phyloP scores from a whole-genome alignment of 257 asterid species.

The Plantago major region DNA sequence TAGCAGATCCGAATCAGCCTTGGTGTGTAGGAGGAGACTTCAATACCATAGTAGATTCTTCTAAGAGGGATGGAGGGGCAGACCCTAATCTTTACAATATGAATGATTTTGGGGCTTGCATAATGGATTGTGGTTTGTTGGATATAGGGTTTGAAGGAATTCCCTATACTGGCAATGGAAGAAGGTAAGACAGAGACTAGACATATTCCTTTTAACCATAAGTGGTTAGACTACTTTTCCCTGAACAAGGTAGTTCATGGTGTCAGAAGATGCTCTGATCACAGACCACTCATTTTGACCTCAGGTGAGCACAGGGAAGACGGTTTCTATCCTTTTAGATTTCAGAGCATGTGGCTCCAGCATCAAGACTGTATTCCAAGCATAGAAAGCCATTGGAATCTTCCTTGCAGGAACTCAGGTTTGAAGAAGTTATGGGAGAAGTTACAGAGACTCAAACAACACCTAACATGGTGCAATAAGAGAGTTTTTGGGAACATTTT shows the following conservation, averaged over 20 bases:
- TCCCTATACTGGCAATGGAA: neutral
- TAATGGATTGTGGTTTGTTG: neutral
- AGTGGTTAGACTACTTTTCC: neutral
- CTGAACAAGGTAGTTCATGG: no score
- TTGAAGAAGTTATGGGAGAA: neutral
- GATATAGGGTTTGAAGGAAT: no score
- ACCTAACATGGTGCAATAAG: neutral
- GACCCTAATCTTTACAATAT: neutral
- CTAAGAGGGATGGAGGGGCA: neutral
- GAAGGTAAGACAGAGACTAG: neutral
- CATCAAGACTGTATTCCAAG: neutral
- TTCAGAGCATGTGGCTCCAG: neutral
- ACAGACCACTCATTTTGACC: no score
- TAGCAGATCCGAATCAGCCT: neutral
- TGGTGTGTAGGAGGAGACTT: no score
- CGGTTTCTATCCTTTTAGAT: no score
- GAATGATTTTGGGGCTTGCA: neutral
- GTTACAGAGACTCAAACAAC: no score
- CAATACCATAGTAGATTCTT: neutral
- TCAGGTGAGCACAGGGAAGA: no score
- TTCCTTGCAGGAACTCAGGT: neutral
- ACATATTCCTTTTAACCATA: neutral
- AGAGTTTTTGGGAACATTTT: neutral
- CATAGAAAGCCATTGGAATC: neutral
- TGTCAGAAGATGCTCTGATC: no score